Evolutionary conservation across 352 stramenopile genomes (phyloP).

Genomic region (Globisporangium alternatum): DNA sequence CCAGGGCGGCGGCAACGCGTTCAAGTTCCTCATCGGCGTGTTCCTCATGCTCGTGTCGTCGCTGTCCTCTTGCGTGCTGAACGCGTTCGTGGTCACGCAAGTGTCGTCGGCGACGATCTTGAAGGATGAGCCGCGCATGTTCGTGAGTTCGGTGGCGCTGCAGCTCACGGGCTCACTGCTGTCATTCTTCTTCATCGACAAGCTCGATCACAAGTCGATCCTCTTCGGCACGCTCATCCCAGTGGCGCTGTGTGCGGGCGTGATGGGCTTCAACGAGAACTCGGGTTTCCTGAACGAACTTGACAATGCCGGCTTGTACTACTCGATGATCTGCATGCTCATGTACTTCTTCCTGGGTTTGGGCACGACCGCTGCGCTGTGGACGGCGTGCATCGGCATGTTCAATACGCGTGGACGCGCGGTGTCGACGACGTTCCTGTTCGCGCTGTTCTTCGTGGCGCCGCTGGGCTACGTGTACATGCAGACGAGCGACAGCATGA

Average conservation of each 20-base stretch:
- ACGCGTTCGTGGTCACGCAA: constrained; percentile 39
- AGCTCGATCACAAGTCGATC: constrained; percentile 69
- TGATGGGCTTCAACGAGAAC: constrained; percentile 62
- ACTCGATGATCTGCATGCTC: constrained; percentile 54
- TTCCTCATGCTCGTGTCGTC: constrained; percentile 67
- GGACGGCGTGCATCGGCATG: constrained; percentile 61
- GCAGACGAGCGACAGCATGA: constrained; percentile 34
- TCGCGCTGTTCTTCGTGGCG: constrained; percentile 53
- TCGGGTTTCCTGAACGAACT: constrained; percentile 37
- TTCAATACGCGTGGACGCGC: constrained; percentile 57
- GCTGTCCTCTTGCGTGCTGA: constrained; percentile 53
- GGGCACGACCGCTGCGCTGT: constrained; percentile 53
- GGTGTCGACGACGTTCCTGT: constrained; percentile 47
- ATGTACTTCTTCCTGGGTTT: constrained; percentile 83
- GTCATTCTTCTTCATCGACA: constrained; percentile 81
- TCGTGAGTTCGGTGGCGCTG: constrained; percentile 54
- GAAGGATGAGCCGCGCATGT: constrained; percentile 43
- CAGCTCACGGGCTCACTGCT: constrained; percentile 55
- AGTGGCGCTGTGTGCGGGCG: constrained; percentile 37
- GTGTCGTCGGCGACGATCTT: constrained; percentile 40
- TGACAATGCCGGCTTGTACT: constrained; percentile 45
- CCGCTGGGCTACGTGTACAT: constrained; percentile 59
- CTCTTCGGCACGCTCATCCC: constrained; percentile 67
- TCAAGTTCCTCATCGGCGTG: constrained; percentile 66
- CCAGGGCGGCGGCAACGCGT: constrained; percentile 27